Evolutionary conservation across 352 stramenopile species (phyloP).

Genomic region (Globisporangium cylindrosporum): DNA sequence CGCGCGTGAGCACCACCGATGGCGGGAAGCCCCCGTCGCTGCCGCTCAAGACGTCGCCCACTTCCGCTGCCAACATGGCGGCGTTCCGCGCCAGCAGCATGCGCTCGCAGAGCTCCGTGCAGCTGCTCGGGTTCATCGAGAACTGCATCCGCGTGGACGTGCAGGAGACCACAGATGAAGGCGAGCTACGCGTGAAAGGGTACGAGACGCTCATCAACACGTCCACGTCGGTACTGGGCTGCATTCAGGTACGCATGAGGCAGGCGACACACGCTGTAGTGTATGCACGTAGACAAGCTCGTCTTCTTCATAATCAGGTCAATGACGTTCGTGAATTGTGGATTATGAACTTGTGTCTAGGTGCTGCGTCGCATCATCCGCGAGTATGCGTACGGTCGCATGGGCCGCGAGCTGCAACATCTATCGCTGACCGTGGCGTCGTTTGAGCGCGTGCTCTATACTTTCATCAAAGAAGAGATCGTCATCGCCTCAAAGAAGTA

Average conservation of each 20-base stretch:
- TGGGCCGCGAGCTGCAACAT: conserved; percentile 83
- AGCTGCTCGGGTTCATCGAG: conserved; percentile 82
- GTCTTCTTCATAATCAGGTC: background rate
- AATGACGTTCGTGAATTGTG: background rate
- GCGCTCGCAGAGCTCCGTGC: conserved; percentile 80
- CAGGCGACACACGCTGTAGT: background rate
- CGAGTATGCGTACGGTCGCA: conserved; percentile 77
- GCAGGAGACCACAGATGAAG: conserved; percentile 58
- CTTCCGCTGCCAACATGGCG: conserved; percentile 10
- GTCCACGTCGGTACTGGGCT: conserved; percentile 70
- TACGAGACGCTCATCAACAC: conserved; percentile 73
- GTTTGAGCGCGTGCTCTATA: conserved; percentile 84
- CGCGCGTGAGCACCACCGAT: background rate
- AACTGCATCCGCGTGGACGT: conserved; percentile 39
- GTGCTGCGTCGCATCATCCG: conserved; percentile 82
- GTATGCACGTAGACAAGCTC: background rate
- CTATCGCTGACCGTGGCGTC: conserved; percentile 81
- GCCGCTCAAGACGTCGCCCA: conserved; percentile 10
- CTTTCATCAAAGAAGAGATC: conserved; percentile 88
- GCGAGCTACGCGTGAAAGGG: conserved; percentile 64
- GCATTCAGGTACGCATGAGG: conserved; percentile 38
- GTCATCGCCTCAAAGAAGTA: conserved; percentile 75
- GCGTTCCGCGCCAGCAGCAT: conserved; percentile 26
- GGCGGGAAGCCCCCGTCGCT: background rate
- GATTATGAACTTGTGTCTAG: conserved; percentile 11